Evolutionary conservation across 1,284 basidiomycete genomes (phyloP).

Genomic region (Leccinum pallidistipes): DNA sequence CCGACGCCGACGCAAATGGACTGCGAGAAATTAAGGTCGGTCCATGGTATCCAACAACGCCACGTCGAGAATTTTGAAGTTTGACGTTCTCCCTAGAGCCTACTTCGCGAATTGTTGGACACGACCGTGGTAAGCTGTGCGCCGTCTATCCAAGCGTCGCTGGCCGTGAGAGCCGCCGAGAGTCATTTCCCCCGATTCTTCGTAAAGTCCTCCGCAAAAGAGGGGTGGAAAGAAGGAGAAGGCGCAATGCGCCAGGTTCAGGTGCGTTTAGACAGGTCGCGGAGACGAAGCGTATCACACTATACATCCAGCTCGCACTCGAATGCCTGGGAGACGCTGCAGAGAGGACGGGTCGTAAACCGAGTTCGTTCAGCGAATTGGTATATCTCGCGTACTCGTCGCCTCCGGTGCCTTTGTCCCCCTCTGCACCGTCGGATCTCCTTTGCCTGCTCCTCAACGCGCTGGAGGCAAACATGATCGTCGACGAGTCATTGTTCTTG

Average conservation of each 20-base stretch:
- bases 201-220: constrained; percentile 30
- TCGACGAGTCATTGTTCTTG: constrained; percentile 59
- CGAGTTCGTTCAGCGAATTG: constrained; percentile 39
- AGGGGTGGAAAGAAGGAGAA: constrained; percentile 43
- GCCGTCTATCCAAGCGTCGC: constrained; percentile 39
- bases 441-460: constrained; percentile 48
- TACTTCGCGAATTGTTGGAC: constrained; percentile 44
- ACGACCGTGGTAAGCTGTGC: constrained; percentile 41
- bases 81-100: constrained; percentile 31
- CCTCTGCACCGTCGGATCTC: constrained; percentile 38
- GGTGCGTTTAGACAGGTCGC: constrained; percentile 35
- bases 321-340: constrained; percentile 6
- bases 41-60: not conserved
- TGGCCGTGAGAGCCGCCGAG: constrained; percentile 51
- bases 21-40: constrained; percentile 31
- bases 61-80: not conserved
- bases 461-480: constrained; percentile 49
- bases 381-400: constrained; percentile 49
- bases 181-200: constrained; percentile 46
- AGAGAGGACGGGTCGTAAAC: constrained; percentile 4
- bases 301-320: constrained; percentile 21
- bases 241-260: constrained; percentile 37
- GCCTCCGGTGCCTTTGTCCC: constrained; percentile 20
- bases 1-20: constrained; percentile 16
- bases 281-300: constrained; percentile 21